These are phyloP conservation scores for Mycena metata DNA, from an alignment of 768 basidiomycete genomes.

Conservation along the genomic window DNA sequence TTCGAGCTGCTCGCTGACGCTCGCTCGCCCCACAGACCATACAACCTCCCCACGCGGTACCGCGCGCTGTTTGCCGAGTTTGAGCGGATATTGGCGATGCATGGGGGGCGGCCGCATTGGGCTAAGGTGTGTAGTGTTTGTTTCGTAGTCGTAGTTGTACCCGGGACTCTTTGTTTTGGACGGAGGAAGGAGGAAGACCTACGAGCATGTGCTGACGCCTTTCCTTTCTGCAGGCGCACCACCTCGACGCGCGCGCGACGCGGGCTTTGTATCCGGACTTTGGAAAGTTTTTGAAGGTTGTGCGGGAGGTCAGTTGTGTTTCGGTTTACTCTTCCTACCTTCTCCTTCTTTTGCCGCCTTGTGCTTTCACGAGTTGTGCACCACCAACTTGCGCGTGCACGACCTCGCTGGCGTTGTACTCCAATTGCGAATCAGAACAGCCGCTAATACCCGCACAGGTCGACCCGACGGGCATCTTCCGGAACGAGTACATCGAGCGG, in stretches of 20 bases:
- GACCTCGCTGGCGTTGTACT: too few species aligned
- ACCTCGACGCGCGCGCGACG: conserved; percentile 51
- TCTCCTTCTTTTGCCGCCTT: too few species aligned
- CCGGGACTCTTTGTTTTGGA: not conserved
- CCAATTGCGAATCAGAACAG: too few species aligned
- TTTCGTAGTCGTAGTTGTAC: not conserved
- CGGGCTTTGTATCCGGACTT: conserved; percentile 81
- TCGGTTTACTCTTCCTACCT: not conserved
- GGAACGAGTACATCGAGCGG: conserved; percentile 90
- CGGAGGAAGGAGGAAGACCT: too few species aligned
- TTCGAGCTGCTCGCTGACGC: too few species aligned
- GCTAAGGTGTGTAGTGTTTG: conserved; percentile 66
- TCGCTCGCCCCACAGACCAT: conserved; percentile 70
- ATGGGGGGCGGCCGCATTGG: conserved; percentile 95
- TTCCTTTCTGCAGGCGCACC: conserved; percentile 59
- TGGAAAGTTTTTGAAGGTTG: conserved; percentile 71
- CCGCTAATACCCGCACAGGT: conserved; percentile 50
- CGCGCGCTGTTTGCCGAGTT: conserved; percentile 81
- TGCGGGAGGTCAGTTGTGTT: conserved; percentile 19
- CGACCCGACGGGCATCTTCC: conserved; percentile 84
- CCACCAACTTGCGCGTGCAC: too few species aligned
- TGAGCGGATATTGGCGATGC: conserved; percentile 74
- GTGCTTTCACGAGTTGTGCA: too few species aligned
- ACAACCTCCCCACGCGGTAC: conserved; percentile 87
- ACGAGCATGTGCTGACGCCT: too few species aligned